Conservation (phyloP, 441 rosid species). For the Gossypium aridum region DNA sequence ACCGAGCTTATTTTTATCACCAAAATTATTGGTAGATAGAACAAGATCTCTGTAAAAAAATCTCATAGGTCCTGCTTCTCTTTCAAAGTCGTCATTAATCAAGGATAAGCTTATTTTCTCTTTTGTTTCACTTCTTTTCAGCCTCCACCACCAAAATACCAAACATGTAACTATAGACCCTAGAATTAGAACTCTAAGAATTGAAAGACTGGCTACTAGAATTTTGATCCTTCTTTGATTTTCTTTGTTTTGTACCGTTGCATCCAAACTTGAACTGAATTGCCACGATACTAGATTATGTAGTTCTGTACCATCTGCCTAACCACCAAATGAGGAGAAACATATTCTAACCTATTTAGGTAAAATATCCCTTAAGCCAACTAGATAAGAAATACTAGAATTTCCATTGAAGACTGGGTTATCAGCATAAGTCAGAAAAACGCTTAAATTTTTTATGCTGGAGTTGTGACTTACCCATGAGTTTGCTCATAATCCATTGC, state of each 20-base stretch:
- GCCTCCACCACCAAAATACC: neutral
- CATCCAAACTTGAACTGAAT: neutral
- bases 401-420: too few relatives aligned
- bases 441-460: too few relatives aligned
- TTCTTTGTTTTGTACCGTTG: neutral
- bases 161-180: neutral
- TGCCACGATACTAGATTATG: neutral
- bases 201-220: neutral
- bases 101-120: neutral
- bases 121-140: neutral
- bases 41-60: constrained; percentile 26
- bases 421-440: too few relatives aligned
- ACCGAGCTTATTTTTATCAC: constrained; percentile 30
- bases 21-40: constrained; percentile 22
- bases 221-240: neutral
- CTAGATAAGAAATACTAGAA: too few relatives aligned
- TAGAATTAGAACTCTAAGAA: neutral
- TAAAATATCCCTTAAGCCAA: too few relatives aligned
- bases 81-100: constrained; percentile 37
- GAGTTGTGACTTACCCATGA: too few relatives aligned
- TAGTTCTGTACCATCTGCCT: neutral
- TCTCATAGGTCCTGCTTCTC: constrained; percentile 32
- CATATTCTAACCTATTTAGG: constrained; percentile 32
- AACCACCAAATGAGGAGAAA: neutral
- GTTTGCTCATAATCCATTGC: too few relatives aligned